Evolutionary conservation across 1,284 basidiomycete species (phyloP).

Genomic region (Porphyrellus sp.): DNA sequence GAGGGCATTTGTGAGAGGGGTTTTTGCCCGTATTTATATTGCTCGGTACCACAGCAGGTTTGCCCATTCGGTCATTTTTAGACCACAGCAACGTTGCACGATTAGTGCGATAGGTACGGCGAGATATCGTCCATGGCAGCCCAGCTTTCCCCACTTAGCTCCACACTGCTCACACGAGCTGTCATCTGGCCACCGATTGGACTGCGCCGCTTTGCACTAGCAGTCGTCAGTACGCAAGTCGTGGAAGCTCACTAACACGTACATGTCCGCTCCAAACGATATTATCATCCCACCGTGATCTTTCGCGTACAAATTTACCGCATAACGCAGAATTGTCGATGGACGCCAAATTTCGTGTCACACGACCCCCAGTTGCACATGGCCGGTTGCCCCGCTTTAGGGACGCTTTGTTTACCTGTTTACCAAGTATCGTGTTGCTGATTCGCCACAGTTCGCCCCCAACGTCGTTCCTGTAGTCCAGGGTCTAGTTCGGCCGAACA

Average conservation of each 20-base stretch:
- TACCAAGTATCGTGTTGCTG: background rate
- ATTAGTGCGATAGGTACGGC: background rate
- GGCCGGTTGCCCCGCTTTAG: background rate
- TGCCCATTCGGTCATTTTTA: slow-evolving; percentile 6
- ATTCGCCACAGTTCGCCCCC: background rate
- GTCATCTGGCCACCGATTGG: background rate
- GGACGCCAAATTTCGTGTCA: slow-evolving; percentile 10
- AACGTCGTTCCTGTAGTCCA: background rate
- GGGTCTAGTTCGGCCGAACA: slow-evolving; percentile 1
- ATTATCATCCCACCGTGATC: background rate
- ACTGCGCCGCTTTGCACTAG: background rate
- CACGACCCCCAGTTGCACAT: slow-evolving; percentile 17
- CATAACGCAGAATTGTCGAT: background rate
- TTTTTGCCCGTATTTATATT: slow-evolving; percentile 21
- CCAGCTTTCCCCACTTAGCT: background rate
- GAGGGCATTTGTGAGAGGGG: background rate
- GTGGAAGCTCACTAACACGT: background rate
- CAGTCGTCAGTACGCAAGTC: background rate
- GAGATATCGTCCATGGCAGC: background rate
- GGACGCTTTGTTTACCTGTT: too few relatives aligned
- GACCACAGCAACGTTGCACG: background rate
- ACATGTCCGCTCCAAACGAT: background rate
- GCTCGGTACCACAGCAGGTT: background rate
- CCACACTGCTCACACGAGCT: slow-evolving; percentile 19
- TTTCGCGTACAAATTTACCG: background rate